Percentiles rank a stretch among this genome's conserved stretches.
phyloP scores from a whole-genome alignment of 1,139 yeast genomes.

The Taphrina betulina region DNA sequence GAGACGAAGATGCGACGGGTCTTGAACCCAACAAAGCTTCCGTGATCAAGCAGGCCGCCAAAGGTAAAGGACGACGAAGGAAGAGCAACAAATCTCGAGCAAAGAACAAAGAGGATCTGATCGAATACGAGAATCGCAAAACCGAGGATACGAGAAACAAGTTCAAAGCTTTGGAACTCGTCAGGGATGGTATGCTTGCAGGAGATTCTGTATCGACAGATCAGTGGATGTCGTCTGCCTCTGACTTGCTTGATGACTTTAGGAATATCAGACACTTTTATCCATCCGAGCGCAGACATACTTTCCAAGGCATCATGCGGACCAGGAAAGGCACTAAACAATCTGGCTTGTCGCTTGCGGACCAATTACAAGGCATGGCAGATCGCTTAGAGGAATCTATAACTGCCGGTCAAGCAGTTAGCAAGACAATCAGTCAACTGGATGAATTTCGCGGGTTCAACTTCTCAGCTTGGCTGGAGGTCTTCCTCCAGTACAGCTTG shows the following conservation, averaged over 20 bases:
- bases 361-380: slow-evolving; percentile 43
- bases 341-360: slow-evolving; percentile 52
- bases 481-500: slow-evolving; percentile 76
- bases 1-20: slow-evolving; percentile 3
- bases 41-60: not conserved
- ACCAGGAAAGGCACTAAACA: not conserved
- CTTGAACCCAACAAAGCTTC: not conserved
- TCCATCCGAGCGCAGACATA: slow-evolving; percentile 69
- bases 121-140: slow-evolving; percentile 29
- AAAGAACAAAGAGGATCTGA: slow-evolving; percentile 6
- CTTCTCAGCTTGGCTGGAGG: slow-evolving; percentile 78
- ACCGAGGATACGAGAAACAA: slow-evolving; percentile 28
- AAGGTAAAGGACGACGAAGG: not conserved
- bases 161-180: slow-evolving; percentile 55
- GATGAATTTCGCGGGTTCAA: slow-evolving; percentile 69
- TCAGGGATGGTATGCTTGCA: slow-evolving; percentile 54
- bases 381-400: slow-evolving; percentile 38
- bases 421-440: slow-evolving; percentile 42
- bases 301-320: slow-evolving; percentile 54
- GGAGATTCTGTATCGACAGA: slow-evolving; percentile 64
- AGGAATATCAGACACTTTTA: slow-evolving; percentile 73
- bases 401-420: slow-evolving; percentile 45
- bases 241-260: slow-evolving; percentile 79
- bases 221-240: slow-evolving; percentile 82
- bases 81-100: slow-evolving; percentile 2